Conservation (phyloP, 768 basidiomycete genomes). For the Tulasnella calospora region DNA sequence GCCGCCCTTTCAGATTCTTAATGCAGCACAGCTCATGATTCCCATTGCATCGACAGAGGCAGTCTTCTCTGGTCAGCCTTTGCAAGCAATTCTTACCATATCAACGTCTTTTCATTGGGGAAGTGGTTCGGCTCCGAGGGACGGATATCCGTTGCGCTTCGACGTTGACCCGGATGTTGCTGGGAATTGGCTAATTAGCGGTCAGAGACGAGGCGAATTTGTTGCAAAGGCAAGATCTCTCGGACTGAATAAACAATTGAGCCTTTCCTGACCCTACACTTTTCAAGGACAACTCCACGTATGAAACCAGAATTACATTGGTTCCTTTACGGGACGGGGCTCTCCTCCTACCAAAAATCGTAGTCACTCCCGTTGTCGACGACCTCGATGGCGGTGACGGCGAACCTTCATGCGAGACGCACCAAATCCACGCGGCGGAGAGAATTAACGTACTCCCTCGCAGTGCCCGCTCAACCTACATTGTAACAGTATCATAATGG, state of each 20-base stretch:
- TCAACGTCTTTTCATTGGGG: conserved; percentile 77
- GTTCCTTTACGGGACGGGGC: conserved; percentile 83
- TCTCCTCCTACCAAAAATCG: conserved; percentile 67
- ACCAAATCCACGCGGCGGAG: conserved; percentile 81
- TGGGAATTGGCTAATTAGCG: conserved; percentile 86
- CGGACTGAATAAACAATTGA: background rate
- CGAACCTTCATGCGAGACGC: conserved; percentile 51
- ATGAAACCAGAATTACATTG: conserved; percentile 63
- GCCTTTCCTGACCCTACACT: background rate
- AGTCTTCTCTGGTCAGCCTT: conserved; percentile 79
- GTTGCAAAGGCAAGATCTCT: conserved; percentile 53
- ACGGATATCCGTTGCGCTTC: conserved; percentile 59
- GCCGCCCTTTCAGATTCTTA: conserved; percentile 13
- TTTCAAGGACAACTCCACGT: conserved; percentile 55
- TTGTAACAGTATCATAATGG: conserved; percentile 41
- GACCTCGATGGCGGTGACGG: conserved; percentile 37
- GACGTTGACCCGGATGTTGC: conserved; percentile 70
- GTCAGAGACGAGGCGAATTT: conserved; percentile 81
- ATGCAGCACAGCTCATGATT: conserved; percentile 39
- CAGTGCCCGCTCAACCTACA: conserved; percentile 74
- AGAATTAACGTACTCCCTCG: conserved; percentile 76
- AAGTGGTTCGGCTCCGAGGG: conserved; percentile 33
- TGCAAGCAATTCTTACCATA: conserved; percentile 63
- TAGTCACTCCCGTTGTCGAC: conserved; percentile 56
- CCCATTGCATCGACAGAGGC: conserved; percentile 34